Conservation (phyloP, 371 early-diverging fungal species). For the Cokeromyces recurvatus region DNA sequence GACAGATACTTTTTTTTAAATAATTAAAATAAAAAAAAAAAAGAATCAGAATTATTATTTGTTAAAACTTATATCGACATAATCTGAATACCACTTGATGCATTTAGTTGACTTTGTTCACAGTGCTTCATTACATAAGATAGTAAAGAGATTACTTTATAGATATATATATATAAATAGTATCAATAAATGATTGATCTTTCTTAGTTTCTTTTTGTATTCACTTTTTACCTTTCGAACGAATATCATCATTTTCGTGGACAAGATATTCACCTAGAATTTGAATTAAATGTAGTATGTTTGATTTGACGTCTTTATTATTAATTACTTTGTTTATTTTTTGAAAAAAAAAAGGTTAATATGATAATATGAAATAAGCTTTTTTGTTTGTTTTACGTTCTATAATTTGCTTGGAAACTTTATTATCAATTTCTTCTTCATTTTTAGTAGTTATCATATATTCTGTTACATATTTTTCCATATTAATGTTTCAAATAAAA, state of each 20-base stretch:
- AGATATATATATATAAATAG: too few species aligned
- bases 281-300: slow-evolving; percentile 6
- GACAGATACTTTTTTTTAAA: slow-evolving; percentile 57
- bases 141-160: slow-evolving; percentile 2
- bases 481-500: too few species aligned
- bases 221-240: slow-evolving; percentile 12
- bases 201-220: too few species aligned
- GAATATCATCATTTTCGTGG: slow-evolving; percentile 4
- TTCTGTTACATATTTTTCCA: too few species aligned
- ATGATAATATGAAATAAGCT: too few species aligned
- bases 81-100: slow-evolving; percentile 1
- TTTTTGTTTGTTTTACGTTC: neutral
- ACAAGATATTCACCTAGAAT: slow-evolving; percentile 1
- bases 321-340: neutral
- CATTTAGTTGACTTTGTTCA: slow-evolving; percentile 1
- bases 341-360: neutral
- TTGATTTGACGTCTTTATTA: neutral
- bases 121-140: slow-evolving; percentile 1
- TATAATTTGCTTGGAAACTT: neutral
- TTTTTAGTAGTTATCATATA: too few species aligned
- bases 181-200: too few species aligned
- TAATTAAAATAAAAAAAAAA: too few species aligned
- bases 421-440: too few species aligned
- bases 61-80: neutral
- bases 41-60: too few species aligned